Evolutionary conservation across 2,329 filamentous ascomycete species (phyloP), one percentile per base, ranked within the genome.

Genomic region (Fusarium fujikuroi): DNA sequence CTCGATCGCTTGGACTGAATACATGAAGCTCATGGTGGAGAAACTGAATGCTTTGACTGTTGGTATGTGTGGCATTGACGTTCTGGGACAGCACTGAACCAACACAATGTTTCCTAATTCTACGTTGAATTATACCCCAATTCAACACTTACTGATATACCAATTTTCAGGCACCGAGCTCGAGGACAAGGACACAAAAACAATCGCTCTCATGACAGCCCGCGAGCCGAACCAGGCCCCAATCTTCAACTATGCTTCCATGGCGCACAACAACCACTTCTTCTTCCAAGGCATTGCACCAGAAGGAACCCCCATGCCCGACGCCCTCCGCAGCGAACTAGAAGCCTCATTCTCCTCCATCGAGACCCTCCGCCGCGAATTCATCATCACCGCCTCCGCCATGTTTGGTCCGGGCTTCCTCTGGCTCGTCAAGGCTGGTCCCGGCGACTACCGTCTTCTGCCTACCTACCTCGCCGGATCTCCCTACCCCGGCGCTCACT

Each of bases 331-430:
- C 77, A 75, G 79, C 65, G 86, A 88, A 63, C 90, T 98, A 76
- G 86, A 89, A 77, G 84, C 85, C 75, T 90, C 90, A 78, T 98
- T 97, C 85, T 92, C 92, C 80, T 94, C 92, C 77, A 86, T 97
- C 77, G 92, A 97, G 74, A 95, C 93, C 36, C 90, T 99, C 66
- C 91, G 91, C 80, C 87, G 88, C 76, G 93, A 96, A 81, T 91
- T 99, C 83, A 83, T 96, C 79, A 86, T 91, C 73, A 97, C 92
- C 44, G 95, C 95, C 66, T 87, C 90, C 75, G 89, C 91, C 84
- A 98, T 98, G 95, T 98, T 99, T 85, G 96, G 95, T 61, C 95
- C 95, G 1, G 96, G 96, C 74, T 98, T 97, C 84, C 93, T 98
- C 80, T 99, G 96, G 96, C 91, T 99, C 70, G 93, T 98, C 79